Evolutionary conservation across 2,329 filamentous ascomycete genomes (phyloP).

Genomic region (Diaporthe australafricana): DNA sequence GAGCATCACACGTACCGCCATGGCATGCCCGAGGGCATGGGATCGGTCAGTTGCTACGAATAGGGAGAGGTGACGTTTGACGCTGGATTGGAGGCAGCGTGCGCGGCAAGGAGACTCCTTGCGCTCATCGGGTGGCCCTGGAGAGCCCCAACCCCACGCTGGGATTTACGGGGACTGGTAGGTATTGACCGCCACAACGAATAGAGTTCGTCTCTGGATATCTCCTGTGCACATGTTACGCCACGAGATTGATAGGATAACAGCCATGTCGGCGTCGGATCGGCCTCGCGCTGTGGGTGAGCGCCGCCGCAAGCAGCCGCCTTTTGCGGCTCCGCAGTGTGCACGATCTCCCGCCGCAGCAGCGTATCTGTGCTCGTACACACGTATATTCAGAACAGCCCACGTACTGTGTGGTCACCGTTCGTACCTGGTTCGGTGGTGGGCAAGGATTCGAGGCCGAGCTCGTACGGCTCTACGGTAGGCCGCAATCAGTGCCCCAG

Average conservation of each 20-base stretch:
- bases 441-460: slow-evolving; percentile 6
- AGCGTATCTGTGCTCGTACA: neutral
- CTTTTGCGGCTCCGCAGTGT: neutral
- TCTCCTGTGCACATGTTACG: neutral
- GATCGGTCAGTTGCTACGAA: neutral
- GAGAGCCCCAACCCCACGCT: slow-evolving; percentile 9
- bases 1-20: neutral
- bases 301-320: neutral
- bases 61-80: neutral
- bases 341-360: neutral
- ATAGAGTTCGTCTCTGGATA: neutral
- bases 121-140: neutral
- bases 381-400: neutral
- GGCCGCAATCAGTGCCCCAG: neutral
- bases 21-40: neutral
- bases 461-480: neutral
- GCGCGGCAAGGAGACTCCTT: slow-evolving; percentile 19
- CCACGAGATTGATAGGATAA: neutral
- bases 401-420: no score
- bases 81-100: neutral
- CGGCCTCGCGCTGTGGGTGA: neutral
- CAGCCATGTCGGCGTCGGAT: neutral
- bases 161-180: neutral
- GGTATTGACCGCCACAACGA: slow-evolving; percentile 5
- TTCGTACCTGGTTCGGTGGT: neutral